These are phyloP conservation scores for Sclerotinia glacialis DNA, from an alignment of 2,329 filamentous ascomycete genomes.

Conservation along the genomic window DNA sequence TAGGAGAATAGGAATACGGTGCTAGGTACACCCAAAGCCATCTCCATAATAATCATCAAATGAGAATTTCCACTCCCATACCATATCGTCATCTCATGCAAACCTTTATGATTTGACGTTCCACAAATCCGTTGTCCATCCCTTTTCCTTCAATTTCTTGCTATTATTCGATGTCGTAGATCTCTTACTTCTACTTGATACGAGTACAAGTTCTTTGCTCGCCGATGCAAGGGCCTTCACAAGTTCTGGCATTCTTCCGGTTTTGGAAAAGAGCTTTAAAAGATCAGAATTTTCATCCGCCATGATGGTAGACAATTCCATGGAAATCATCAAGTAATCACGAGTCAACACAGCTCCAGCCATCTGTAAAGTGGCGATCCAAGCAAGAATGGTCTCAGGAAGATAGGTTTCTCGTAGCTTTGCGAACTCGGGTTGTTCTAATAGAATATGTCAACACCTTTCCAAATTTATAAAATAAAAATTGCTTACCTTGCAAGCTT, in stretches of 20 bases:
- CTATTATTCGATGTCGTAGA: conserved; percentile 44
- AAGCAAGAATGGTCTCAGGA: conserved; percentile 81
- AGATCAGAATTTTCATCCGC: conserved; percentile 69
- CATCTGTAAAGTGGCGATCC: conserved; percentile 76
- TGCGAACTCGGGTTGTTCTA: conserved; percentile 59
- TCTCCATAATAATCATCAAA: background rate
- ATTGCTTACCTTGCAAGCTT: conserved; percentile 30
- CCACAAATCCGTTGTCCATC: conserved; percentile 64
- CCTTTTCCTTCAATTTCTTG: conserved; percentile 60
- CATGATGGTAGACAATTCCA: conserved; percentile 77
- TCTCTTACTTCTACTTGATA: conserved; percentile 51
- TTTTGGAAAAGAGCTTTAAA: conserved; percentile 60
- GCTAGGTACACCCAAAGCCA: background rate
- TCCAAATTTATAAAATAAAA: background rate
- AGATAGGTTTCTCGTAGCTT: conserved; percentile 74
- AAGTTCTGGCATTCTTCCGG: conserved; percentile 70
- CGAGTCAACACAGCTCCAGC: conserved; percentile 71
- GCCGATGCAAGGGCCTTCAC: conserved; percentile 66
- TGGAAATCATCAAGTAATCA: conserved; percentile 75
- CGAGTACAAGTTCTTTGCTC: conserved; percentile 43
- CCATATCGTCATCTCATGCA: conserved; percentile 3
- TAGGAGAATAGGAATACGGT: too few species aligned
- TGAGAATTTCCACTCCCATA: background rate
- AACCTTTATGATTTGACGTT: conserved; percentile 32
- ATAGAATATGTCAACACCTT: conserved; percentile 30